Evolutionary conservation across 2,329 filamentous ascomycete genomes (phyloP).

Genomic region (Byssoonygena ceratinophila): DNA sequence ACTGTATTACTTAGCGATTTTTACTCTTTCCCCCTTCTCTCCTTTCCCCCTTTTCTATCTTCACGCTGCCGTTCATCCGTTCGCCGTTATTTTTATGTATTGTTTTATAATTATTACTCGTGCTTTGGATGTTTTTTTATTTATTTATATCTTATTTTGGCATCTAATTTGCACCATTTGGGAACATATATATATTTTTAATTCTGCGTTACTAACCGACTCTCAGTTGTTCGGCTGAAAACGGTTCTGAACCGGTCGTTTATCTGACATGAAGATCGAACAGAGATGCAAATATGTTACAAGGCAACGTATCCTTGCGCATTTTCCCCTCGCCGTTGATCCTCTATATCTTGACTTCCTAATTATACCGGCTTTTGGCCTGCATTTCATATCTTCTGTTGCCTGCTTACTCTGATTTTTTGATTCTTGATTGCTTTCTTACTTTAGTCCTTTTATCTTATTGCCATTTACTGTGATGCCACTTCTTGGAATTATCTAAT

Average conservation of each 20-base stretch:
- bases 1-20: slow-evolving; percentile 7
- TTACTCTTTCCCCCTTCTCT: slow-evolving; percentile 10
- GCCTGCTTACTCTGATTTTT: not conserved
- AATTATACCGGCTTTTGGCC: not conserved
- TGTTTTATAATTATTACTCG: slow-evolving; percentile 6
- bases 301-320: slow-evolving; percentile 1
- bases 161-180: slow-evolving; percentile 2
- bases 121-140: not conserved
- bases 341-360: not conserved
- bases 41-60: not conserved
- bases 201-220: slow-evolving; percentile 1
- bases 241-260: not conserved
- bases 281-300: slow-evolving; percentile 3
- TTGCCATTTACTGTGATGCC: slow-evolving; percentile 4
- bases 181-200: slow-evolving; percentile 10
- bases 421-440: not conserved
- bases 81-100: slow-evolving; percentile 17
- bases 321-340: not conserved
- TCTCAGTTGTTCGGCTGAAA: not conserved
- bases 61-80: not conserved
- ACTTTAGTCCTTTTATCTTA: not conserved
- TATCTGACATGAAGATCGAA: slow-evolving; percentile 1
- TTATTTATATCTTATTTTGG: not conserved
- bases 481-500: slow-evolving; percentile 6
- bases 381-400: not conserved